Evolutionary conservation across 148 eudicot genomes (phyloP), one percentile per base, ranked within the genome.

Genomic region (Chenopodium album): DNA sequence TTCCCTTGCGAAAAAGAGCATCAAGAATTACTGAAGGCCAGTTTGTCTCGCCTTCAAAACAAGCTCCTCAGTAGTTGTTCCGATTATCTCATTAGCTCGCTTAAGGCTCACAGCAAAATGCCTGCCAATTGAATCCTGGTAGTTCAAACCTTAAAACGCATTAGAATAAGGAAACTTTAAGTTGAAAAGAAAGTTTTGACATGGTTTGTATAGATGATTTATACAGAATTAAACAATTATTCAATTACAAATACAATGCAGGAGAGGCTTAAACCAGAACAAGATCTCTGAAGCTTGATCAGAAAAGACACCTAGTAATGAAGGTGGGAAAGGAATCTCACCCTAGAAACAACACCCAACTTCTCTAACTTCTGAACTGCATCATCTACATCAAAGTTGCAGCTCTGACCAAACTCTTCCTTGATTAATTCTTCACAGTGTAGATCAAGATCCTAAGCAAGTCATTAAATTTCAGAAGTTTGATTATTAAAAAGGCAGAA

Each of bases 341-440:
- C 99, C 93, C 93, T 90, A 50, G 93, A 68, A 85, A 96, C 94
- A 75, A 96, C 92, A 74, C 98, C 99, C 79, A 96, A 85, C 86
- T 90, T 94, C 85, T 96, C 97, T 63, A 96, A 82, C 82, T 96
- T 96, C 54, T 80, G 84, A 68, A 96, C 87, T 3, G 99, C 99
- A 88, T 96, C 99, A 85, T 94, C 98, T 81, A 96, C 98, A 74
- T 96, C 98, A 81, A 94, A 96, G 79, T 96, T 89, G 79, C 99
- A 96, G 77, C 74, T 86, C 85, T 83, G 93, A 31, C 88, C 95
- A 89, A 94, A 96, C 86, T 94, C 97, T 82, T 96, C 97, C 80
- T 88, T 89, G 71, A 96, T 90, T 79, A 96, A 80, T 82, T 91
- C 97, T 83, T 96, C 98, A 68, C 97, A 94, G 34, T 86, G 89